phyloP scores from a whole-genome alignment of 2,329 filamentous ascomycete species.

The Aureobasidium sp. region DNA sequence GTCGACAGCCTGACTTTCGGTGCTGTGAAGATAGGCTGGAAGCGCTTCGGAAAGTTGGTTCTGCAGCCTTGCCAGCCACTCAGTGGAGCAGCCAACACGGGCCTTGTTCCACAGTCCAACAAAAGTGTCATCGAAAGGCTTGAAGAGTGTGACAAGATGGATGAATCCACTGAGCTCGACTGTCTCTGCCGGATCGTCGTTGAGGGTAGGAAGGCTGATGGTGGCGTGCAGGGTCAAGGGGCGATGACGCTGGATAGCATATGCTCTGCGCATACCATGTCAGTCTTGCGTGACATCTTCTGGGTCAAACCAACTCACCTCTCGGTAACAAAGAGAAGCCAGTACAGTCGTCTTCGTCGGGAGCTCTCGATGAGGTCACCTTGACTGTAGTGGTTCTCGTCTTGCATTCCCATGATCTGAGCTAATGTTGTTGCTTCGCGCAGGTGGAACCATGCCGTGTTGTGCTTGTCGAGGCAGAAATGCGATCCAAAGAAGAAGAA shows the following conservation, averaged over 20 bases:
- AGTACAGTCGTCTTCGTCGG: constrained; percentile 52
- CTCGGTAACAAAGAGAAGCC: constrained; percentile 58
- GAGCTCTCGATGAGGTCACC: constrained; percentile 46
- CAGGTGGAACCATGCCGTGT: constrained; percentile 57
- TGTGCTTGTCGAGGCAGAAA: constrained; percentile 55
- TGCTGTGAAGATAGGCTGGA: constrained; percentile 50
- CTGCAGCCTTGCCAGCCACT: constrained; percentile 43
- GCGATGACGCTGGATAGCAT: constrained; percentile 57
- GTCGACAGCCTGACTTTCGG: constrained; percentile 62
- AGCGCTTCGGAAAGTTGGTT: constrained; percentile 47
- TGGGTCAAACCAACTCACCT: constrained; percentile 33
- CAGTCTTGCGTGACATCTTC: background rate
- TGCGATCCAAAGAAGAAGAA: constrained; percentile 56
- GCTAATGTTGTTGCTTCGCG: constrained; percentile 55
- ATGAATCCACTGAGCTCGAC: constrained; percentile 53
- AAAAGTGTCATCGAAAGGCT: constrained; percentile 57
- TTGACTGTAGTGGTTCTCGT: constrained; percentile 49
- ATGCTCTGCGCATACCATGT: constrained; percentile 43
- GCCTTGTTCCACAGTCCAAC: constrained; percentile 59
- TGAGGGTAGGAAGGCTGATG: constrained; percentile 45
- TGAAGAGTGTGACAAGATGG: constrained; percentile 54
- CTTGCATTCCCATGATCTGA: constrained; percentile 52
- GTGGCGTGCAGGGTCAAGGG: constrained; percentile 56
- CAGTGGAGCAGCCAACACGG: constrained; percentile 38
- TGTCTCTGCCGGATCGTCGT: constrained; percentile 47